Conservation (phyloP, 805 yeast species). For the Hanseniaspora nectarophila region DNA sequence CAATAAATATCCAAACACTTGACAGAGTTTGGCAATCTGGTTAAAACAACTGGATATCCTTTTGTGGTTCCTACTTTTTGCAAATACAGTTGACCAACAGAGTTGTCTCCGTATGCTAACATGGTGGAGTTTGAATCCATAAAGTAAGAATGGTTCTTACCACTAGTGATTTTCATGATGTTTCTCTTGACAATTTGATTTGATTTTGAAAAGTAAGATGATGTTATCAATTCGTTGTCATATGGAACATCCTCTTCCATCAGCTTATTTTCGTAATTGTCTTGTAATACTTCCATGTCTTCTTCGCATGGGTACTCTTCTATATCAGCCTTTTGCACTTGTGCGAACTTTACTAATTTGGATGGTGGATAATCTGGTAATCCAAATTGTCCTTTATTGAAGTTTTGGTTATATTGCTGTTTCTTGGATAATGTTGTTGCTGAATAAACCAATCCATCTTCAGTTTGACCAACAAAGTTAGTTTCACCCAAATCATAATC, state of each 20-base stretch:
- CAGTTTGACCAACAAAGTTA: conserved; percentile 56
- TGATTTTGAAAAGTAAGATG: conserved; percentile 15
- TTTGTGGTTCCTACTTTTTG: conserved; percentile 9
- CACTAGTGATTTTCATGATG: conserved; percentile 56
- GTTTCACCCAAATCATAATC: conserved; percentile 49
- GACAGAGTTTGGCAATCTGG: conserved; percentile 27
- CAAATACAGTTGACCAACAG: conserved; percentile 58
- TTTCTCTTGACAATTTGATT: conserved; percentile 29
- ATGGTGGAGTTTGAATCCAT: conserved; percentile 53
- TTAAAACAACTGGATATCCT: conserved; percentile 31
- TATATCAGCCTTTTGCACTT: conserved; percentile 18
- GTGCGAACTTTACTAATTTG: conserved; percentile 16
- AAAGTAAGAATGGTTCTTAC: conserved; percentile 61
- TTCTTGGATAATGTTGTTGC: background rate
- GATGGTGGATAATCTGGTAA: conserved; percentile 51
- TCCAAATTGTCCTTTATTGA: conserved; percentile 72
- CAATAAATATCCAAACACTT: conserved; percentile 49
- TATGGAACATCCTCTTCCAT: conserved; percentile 4
- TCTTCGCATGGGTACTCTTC: conserved; percentile 14
- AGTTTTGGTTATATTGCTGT: conserved; percentile 35
- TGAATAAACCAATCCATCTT: conserved; percentile 16
- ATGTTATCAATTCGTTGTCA: conserved; percentile 25
- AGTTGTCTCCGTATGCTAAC: conserved; percentile 81
- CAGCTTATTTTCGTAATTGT: background rate
- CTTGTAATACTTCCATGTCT: background rate